Evolutionary conservation across 768 basidiomycete species (phyloP).

Genomic region (Albatrellus ellisii): DNA sequence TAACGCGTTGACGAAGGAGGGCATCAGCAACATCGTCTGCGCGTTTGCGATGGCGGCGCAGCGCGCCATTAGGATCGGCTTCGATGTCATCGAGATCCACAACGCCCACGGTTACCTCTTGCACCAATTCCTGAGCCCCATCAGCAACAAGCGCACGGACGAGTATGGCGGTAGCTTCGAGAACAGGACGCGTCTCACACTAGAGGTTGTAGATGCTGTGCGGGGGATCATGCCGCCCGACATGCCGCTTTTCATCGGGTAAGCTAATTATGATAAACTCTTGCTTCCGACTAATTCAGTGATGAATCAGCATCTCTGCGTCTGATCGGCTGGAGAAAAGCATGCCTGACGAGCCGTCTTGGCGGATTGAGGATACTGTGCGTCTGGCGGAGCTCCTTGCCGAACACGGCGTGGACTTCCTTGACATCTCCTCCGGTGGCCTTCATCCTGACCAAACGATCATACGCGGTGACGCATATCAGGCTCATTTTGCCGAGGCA

Average conservation of each 20-base stretch:
- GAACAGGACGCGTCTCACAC: slow-evolving; percentile 38
- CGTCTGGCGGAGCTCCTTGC: slow-evolving; percentile 43
- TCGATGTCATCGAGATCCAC: slow-evolving; percentile 18
- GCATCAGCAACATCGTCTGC: slow-evolving; percentile 25
- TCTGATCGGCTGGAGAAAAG: slow-evolving; percentile 61
- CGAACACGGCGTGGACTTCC: slow-evolving; percentile 56
- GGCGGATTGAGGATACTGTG: slow-evolving; percentile 59
- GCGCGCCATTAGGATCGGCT: slow-evolving; percentile 17
- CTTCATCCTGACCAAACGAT: slow-evolving; percentile 27
- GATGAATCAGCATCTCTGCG: slow-evolving; percentile 39
- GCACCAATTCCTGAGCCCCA: slow-evolving; percentile 27
- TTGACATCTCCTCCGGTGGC: slow-evolving; percentile 64
- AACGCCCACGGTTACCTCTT: slow-evolving; percentile 17
- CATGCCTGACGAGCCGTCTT: slow-evolving; percentile 44
- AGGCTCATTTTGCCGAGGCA: slow-evolving; percentile 44
- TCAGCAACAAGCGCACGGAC: slow-evolving; percentile 30
- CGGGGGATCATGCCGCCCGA: slow-evolving; percentile 42
- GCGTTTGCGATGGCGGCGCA: slow-evolving; percentile 22
- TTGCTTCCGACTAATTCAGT: slow-evolving; percentile 5
- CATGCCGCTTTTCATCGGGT: slow-evolving; percentile 67
- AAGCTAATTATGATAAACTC: slow-evolving; percentile 4
- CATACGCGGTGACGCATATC: slow-evolving; percentile 25
- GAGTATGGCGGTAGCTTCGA: slow-evolving; percentile 36
- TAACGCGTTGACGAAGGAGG: slow-evolving; percentile 22
- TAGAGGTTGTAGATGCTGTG: slow-evolving; percentile 53